A percentile compares a stretch with the other conserved stretches of the same genome.
phyloP scores from a whole-genome alignment of 2,329 filamentous ascomycete genomes.

The Cladophialophora chaetospira region DNA sequence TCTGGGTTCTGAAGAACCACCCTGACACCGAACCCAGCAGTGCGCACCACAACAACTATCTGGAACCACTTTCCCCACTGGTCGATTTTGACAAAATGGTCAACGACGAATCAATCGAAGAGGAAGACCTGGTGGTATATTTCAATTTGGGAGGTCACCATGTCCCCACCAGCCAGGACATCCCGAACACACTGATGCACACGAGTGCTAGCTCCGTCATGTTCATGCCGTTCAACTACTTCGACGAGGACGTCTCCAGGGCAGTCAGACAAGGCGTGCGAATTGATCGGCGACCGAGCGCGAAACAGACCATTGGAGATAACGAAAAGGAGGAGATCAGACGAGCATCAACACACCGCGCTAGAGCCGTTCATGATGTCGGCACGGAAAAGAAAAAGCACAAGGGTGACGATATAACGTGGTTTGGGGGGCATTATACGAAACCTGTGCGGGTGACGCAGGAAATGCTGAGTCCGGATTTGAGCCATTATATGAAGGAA shows the following conservation, averaged over 20 bases:
- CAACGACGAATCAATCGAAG: conserved; percentile 18
- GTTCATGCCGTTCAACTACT: conserved; percentile 31
- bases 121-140: conserved; percentile 47
- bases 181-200: conserved; percentile 39
- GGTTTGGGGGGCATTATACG: conserved; percentile 21
- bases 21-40: conserved; percentile 22
- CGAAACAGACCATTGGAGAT: no score
- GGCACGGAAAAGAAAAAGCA: not conserved
- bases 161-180: conserved; percentile 46
- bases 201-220: conserved; percentile 26
- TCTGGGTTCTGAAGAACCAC: conserved; percentile 24
- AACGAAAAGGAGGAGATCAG: conserved; percentile 19
- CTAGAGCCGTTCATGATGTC: not conserved
- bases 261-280: conserved; percentile 17
- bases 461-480: conserved; percentile 22
- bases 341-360: not conserved
- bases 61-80: conserved; percentile 18
- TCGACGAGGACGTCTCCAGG: conserved; percentile 22
- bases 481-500: conserved; percentile 25
- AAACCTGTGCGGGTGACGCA: conserved; percentile 3
- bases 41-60: conserved; percentile 22
- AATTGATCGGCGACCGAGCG: conserved; percentile 13
- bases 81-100: conserved; percentile 25
- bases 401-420: conserved; percentile 9
- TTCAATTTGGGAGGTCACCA: conserved; percentile 58